A percentile compares a stretch with the other conserved stretches of the same genome.
Conservation (phyloP, 1,139 yeast species). For the Pneumocystis oryctolagi region DNA sequence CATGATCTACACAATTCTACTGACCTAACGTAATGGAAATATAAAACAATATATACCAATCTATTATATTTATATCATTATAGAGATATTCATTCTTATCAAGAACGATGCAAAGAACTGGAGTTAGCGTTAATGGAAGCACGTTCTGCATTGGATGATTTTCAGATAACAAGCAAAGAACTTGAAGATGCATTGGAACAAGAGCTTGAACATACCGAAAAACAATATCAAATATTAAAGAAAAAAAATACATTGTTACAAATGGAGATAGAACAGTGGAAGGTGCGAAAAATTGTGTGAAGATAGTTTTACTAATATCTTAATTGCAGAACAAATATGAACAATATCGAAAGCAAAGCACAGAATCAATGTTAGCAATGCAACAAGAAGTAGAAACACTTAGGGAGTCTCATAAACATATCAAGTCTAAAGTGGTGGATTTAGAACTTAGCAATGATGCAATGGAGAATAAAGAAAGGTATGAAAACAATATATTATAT, state of each 20-base stretch:
- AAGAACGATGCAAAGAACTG: constrained; percentile 16
- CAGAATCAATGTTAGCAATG: constrained; percentile 20
- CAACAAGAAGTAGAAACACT: constrained; percentile 21
- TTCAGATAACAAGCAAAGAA: constrained; percentile 15
- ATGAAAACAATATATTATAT: background rate
- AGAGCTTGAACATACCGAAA: constrained; percentile 25
- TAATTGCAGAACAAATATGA: constrained; percentile 15
- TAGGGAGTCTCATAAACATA: constrained; percentile 18
- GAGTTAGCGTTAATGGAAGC: constrained; percentile 27
- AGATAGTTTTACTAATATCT: background rate
- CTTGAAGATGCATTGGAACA: constrained; percentile 25
- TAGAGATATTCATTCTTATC: background rate
- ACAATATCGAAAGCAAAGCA: constrained; percentile 20
- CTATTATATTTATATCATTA: background rate
- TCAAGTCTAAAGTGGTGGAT: constrained; percentile 22
- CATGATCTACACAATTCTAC: background rate
- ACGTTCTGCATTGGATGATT: constrained; percentile 21
- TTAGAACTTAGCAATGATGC: constrained; percentile 28
- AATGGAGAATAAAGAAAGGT: constrained; percentile 25
- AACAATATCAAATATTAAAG: constrained; percentile 19
- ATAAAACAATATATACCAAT: background rate
- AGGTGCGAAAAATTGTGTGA: constrained; percentile 10
- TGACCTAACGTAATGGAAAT: background rate
- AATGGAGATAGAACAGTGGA: constrained; percentile 20
- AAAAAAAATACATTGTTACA: constrained; percentile 17